Base-by-base conservation (phyloP, 495 filamentous ascomycete species). In the Jackrogersella multiformis region DNA sequence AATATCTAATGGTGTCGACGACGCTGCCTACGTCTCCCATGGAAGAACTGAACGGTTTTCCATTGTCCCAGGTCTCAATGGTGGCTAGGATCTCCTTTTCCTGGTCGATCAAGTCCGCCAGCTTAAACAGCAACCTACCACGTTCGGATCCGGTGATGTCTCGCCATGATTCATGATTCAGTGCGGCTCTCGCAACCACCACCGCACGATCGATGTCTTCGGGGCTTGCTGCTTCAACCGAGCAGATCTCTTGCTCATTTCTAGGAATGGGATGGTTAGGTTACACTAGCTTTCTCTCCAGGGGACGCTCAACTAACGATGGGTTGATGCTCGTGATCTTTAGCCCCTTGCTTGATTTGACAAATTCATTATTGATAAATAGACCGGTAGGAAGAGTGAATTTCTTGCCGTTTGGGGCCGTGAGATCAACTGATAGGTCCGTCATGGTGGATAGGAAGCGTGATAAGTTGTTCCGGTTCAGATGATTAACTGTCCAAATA, bases 301-400 rank as follows among this genome's bases (percentile, higher is more conserved):
- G 24, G 18, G 4, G 12, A 16, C n/a, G 45, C 35, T 64, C 20
- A 15, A 79, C 85, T 69, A 84, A 96, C 91, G 88, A 88, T 48
- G 94, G 94, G 74, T 93, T 96, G 73, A 96, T 90, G 21, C 87
- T 86, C 6, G 87, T 84, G 35, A 99, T 85, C 74, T 87, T 97
- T 68, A 91, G 85, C 36, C 87, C 91, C 12, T 88, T 87, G 77
- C 85, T 90, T 61, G 90, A 88, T 66, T 89, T 85, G 53, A 97
- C 91, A 74, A 94, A 99, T 73, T 97, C 92, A 69, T 97, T 97
- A 81, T 97, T 96, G 80, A 99, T 97, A 79, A 97, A 97, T 38
- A 99, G 87, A 45, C 94, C 94, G 48, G 88, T 84, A 10, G 90
- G 91, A 79, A 94, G 90, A 4, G 80, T 83, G 76, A 94, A 92